Conservation (phyloP, 495 filamentous ascomycete genomes). For the Neurospora cerealis region DNA sequence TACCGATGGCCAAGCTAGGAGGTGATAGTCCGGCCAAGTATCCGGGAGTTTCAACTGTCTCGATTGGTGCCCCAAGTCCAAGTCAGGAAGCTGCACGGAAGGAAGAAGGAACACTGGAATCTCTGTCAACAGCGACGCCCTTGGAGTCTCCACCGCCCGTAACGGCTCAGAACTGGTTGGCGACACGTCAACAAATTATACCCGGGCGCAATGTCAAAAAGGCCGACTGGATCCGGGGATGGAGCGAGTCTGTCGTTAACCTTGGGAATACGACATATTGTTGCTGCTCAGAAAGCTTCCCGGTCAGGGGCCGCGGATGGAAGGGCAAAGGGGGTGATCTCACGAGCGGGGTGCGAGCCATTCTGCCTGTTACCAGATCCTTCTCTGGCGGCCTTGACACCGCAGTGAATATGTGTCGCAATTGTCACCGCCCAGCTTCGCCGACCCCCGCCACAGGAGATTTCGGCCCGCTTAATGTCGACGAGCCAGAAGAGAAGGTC, state of each 20-base stretch:
- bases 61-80: not conserved
- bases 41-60: not conserved
- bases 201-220: constrained; percentile 20
- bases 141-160: not conserved
- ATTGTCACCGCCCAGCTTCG: constrained; percentile 13
- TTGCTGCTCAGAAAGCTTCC: constrained; percentile 15
- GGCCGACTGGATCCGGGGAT: constrained; percentile 26
- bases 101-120: not conserved
- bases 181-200: constrained; percentile 16
- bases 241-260: constrained; percentile 17
- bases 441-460: constrained; percentile 1
- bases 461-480: not conserved
- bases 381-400: constrained; percentile 1
- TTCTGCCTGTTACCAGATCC: not conserved
- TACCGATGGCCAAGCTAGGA: not conserved
- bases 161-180: constrained; percentile 13
- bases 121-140: not conserved
- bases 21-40: not conserved
- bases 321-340: constrained; percentile 10
- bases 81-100: not conserved
- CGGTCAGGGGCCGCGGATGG: not conserved
- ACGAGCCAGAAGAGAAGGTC: not conserved
- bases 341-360: constrained; percentile 10
- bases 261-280: constrained; percentile 20
- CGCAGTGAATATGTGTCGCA: constrained; percentile 7